Evolutionary conservation across 345 rosid genomes (phyloP), one percentile per base, ranked within the genome.

Genomic region (Citrus glauca): DNA sequence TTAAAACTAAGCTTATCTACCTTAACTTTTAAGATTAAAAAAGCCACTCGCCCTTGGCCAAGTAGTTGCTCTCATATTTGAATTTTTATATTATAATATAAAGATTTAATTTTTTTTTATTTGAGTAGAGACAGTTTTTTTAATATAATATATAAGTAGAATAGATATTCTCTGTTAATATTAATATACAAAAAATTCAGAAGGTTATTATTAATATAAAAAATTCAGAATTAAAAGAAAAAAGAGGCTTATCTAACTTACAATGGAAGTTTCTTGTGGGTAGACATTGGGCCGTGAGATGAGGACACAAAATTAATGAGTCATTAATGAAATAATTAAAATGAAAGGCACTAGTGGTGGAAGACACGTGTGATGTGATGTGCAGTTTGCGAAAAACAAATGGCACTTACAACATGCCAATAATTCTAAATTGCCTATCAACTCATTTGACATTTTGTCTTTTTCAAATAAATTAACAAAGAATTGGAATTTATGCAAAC

Each of bases 101-200:
- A 10, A 0, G 0, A 9, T 9, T 40, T 9, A 40, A 9, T 40
- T 9, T 40, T 40, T 2, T 9, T 3, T 40, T 9, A 40, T 9
- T 2, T 9, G 0, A 40, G 1, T 9, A 9, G 13, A 2, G 1
- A 0, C 0, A 40, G 0, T 9, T 0, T 40, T 2, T 40, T 8
- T 7, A 2, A 9, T 40, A 40, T 1, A 2, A 40, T 9, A 9
- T 40, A 0, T 9, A 2, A 9, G 4, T 9, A 1, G 0, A 40
- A 40, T 40, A 9, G 0, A 40, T 32, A 32, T 32, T 2, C 33
- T 0, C 4, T 0, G 3, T 28, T 28, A 28, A 6, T 37, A 37
- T 37, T 7, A 38, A 38, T 38, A 38, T 37, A 38, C 27, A 25
- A 38, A 38, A 38, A 38, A 0, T 7, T 38, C 10, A 38, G 2